Conservation (phyloP, 1,284 basidiomycete genomes). For the Bjerkandera adusta region DNA sequence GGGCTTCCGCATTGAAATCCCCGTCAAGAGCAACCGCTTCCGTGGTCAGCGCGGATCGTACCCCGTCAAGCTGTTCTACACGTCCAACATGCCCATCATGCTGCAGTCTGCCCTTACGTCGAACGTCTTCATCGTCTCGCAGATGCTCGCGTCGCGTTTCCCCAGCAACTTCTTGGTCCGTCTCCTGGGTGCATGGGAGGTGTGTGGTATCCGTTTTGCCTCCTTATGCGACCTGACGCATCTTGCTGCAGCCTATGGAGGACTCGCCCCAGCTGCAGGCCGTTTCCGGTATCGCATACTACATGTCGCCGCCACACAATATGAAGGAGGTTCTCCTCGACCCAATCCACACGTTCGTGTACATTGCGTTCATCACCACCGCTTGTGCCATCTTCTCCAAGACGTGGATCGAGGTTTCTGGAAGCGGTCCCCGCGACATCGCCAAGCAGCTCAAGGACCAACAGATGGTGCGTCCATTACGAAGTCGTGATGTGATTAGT, state of each 20-base stretch:
- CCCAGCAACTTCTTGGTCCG: slow-evolving; percentile 89
- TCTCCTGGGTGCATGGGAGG: slow-evolving; percentile 96
- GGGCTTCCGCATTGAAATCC: slow-evolving; percentile 98
- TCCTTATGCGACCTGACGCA: slow-evolving; percentile 12
- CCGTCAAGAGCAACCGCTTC: slow-evolving; percentile 96
- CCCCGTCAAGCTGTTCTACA: slow-evolving; percentile 99
- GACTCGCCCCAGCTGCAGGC: slow-evolving; percentile 92
- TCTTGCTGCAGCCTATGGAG: slow-evolving; percentile 69
- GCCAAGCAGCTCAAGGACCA: slow-evolving; percentile 99
- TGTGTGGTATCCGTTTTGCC: slow-evolving; percentile 32
- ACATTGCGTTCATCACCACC: slow-evolving; percentile 90
- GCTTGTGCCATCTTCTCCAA: slow-evolving; percentile 98
- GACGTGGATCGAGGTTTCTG: slow-evolving; percentile 99
- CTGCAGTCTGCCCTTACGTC: slow-evolving; percentile 91
- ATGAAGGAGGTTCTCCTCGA: slow-evolving; percentile 86
- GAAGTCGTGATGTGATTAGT: slow-evolving; percentile 3
- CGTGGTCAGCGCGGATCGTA: slow-evolving; percentile 93
- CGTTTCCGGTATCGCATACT: slow-evolving; percentile 93
- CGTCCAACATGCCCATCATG: slow-evolving; percentile 99
- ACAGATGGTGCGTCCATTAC: slow-evolving; percentile 69
- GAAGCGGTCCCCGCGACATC: slow-evolving; percentile 92
- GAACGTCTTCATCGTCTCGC: slow-evolving; percentile 95
- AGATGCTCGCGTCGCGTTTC: slow-evolving; percentile 93
- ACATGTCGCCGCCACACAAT: slow-evolving; percentile 95
- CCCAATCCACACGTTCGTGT: slow-evolving; percentile 91